Evolutionary conservation across 768 basidiomycete genomes (phyloP), one percentile per base, ranked within the genome.

Genomic region (Termitomyces sp.): DNA sequence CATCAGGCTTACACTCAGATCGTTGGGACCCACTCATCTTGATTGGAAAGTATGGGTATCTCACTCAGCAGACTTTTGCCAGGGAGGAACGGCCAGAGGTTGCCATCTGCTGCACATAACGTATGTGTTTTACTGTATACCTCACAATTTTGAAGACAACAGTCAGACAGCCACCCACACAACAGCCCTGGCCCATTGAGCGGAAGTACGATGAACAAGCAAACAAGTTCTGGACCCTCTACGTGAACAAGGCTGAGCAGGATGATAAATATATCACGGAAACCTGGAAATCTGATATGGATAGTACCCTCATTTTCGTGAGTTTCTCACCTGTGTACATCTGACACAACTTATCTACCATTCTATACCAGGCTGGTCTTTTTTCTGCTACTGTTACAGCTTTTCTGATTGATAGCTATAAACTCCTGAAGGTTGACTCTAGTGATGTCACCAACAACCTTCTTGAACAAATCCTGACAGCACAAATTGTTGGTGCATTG

Each of bases 381-480:
- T 39, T 40, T 18, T 16, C 39, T 6, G 39, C 39, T 12, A 71
- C 4, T 72, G 68, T 76, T 7, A 76, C 75, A 4, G 70, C 76
- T 1, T 79, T 79, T 53, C 69, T 74, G 12, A 69, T 77, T 18
- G 72, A 76, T 46, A 75, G 71, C 11, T 74, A 77, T 59, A 66
- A 70, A 45, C 61, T 66, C 35, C 67, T 79, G 11, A 52, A 69
- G 16, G 70, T 68, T 39, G 66, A 78, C 49, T 65, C 74, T 2
- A 55, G 61, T 28, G 71, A 71, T 7, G 60, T 60, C 18, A 68
- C 68, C 9, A 67, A 66, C 8, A 66, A 62, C 42, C 66, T 74
- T 51, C 65, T 78, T 20, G 53, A 65, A 0, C 64, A 68, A 40
- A 16, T 40, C 4, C 39, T 16, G 6, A 15, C 39, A 5, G 16